Percentiles rank a stretch among this genome's conserved stretches.
These are phyloP conservation scores for Penstemon davidsonii DNA, from an alignment of 257 asterid species.

Conservation along the genomic window DNA sequence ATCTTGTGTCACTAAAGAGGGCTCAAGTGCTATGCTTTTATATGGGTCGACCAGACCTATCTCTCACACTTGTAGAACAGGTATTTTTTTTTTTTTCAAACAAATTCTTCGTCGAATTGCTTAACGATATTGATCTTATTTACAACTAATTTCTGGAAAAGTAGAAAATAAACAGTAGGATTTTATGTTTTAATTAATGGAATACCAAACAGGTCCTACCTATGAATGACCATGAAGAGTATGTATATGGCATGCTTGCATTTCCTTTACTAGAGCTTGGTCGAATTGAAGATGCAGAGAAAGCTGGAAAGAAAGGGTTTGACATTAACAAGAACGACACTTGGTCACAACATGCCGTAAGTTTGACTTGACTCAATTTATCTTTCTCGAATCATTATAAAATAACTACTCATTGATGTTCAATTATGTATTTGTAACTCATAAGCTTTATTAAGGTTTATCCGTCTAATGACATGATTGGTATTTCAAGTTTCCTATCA, in stretches of 20 bases:
- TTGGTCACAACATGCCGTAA: conserved; percentile 98
- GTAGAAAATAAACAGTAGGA: background rate
- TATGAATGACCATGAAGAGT: conserved; percentile 55
- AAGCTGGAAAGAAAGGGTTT: conserved; percentile 70
- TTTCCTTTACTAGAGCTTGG: conserved; percentile 88
- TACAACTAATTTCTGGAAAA: background rate
- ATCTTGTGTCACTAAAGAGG: conserved; percentile 76
- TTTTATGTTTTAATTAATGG: background rate
- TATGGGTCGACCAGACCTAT: conserved; percentile 80
- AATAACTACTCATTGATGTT: background rate
- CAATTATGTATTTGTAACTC: background rate
- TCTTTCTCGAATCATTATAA: background rate
- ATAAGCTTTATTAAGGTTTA: background rate
- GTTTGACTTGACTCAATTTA: conserved; percentile 29
- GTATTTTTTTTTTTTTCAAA: conserved; percentile 35
- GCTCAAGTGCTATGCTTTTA: conserved; percentile 87
- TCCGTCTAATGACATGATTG: background rate
- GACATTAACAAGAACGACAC: conserved; percentile 73
- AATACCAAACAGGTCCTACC: conserved; percentile 64
- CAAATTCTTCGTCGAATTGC: conserved; percentile 7
- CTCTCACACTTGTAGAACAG: conserved; percentile 76
- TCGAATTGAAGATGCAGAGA: conserved; percentile 69
- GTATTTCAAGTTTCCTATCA: background rate
- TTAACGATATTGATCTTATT: background rate
- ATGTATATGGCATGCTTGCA: conserved; percentile 89